Conservation (phyloP, 768 basidiomycete species). For the Hygrophoropsis aurantiaca region DNA sequence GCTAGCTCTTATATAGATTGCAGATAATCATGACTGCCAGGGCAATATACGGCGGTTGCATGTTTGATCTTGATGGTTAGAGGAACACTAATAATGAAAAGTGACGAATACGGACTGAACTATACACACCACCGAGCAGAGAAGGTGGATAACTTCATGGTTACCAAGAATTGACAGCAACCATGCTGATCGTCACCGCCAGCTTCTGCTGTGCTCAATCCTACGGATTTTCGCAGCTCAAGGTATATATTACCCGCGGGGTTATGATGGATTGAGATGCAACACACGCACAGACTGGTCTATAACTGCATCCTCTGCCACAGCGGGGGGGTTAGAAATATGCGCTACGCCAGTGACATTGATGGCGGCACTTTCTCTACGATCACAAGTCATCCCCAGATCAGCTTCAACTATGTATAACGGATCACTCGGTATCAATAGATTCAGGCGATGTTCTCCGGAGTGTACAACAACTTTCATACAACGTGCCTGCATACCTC, state of each 20-base stretch:
- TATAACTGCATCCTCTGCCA: conserved; percentile 11
- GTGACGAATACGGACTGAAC: conserved; percentile 13
- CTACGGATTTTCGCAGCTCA: conserved; percentile 26
- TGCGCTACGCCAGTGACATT: not conserved
- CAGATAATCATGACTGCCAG: conserved; percentile 7
- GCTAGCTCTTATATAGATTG: conserved; percentile 29
- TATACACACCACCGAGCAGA: conserved; percentile 5
- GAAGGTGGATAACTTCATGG: conserved; percentile 19
- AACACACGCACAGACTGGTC: not conserved
- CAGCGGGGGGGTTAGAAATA: conserved; percentile 16
- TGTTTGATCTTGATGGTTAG: conserved; percentile 23
- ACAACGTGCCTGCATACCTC: too few species aligned
- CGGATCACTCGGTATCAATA: conserved; percentile 22
- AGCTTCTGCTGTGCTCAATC: conserved; percentile 30
- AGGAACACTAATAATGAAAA: conserved; percentile 23
- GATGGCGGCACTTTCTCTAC: too few species aligned
- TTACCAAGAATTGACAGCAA: conserved; percentile 29
- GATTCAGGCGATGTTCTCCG: too few species aligned
- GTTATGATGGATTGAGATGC: conserved; percentile 12
- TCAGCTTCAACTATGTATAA: not conserved
- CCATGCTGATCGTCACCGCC: conserved; percentile 30
- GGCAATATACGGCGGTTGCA: conserved; percentile 17
- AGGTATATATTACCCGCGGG: conserved; percentile 9
- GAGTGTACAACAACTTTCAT: too few species aligned
- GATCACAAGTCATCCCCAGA: too few species aligned